Evolutionary conservation across 805 yeast species (phyloP).

Genomic region (Spathaspora girioi): DNA sequence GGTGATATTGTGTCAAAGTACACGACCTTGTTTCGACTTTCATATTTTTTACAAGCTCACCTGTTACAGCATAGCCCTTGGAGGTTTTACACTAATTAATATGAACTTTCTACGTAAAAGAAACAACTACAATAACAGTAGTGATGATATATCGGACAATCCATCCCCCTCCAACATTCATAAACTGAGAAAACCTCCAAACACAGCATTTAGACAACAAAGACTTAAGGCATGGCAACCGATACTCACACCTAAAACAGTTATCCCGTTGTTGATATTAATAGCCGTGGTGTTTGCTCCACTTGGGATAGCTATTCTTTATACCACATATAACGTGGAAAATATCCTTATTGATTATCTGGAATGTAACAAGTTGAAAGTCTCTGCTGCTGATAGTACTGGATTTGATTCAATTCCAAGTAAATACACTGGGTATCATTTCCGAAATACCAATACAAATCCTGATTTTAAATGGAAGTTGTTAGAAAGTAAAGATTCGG

Average conservation of each 20-base stretch:
- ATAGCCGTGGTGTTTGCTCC: slow-evolving; percentile 84
- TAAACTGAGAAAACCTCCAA: slow-evolving; percentile 42
- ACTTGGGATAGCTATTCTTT: slow-evolving; percentile 79
- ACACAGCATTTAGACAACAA: slow-evolving; percentile 80
- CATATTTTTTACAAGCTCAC: background rate
- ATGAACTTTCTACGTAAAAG: slow-evolving; percentile 38
- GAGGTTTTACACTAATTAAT: background rate
- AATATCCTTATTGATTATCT: slow-evolving; percentile 73
- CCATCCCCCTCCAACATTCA: slow-evolving; percentile 12
- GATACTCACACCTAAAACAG: slow-evolving; percentile 86
- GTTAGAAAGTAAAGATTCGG: slow-evolving; percentile 28
- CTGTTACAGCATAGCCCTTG: background rate
- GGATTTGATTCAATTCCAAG: slow-evolving; percentile 53
- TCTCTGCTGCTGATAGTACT: slow-evolving; percentile 21
- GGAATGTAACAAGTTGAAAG: slow-evolving; percentile 45
- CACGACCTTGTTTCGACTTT: background rate
- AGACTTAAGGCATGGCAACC: slow-evolving; percentile 77
- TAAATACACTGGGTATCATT: slow-evolving; percentile 57
- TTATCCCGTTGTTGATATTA: slow-evolving; percentile 74
- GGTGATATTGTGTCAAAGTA: background rate
- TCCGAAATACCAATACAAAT: slow-evolving; percentile 41
- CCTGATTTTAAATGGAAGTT: slow-evolving; percentile 66
- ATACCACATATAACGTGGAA: slow-evolving; percentile 77
- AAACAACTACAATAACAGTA: slow-evolving; percentile 20
- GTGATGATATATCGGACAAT: slow-evolving; percentile 10